These are phyloP conservation scores for Sporisorium exsertum DNA, from an alignment of 1,284 basidiomycete genomes.

Conservation along the genomic window DNA sequence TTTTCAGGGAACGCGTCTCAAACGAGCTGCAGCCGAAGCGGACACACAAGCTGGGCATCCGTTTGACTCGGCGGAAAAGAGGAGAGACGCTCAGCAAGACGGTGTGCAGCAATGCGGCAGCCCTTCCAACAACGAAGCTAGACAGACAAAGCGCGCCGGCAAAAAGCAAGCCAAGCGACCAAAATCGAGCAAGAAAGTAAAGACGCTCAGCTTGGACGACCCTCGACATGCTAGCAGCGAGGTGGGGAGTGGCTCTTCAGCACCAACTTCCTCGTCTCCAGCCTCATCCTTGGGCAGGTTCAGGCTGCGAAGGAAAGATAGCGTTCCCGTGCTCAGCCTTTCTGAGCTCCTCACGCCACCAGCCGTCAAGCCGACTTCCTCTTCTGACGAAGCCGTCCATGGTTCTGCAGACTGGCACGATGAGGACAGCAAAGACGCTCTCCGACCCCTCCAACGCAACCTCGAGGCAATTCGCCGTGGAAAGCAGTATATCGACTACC, in stretches of 20 bases:
- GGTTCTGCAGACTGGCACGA: slow-evolving; percentile 8
- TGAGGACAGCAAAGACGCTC: not conserved
- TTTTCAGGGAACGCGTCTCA: not conserved
- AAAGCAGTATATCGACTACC: not conserved
- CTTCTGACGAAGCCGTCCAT: slow-evolving; percentile 6
- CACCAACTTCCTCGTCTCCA: slow-evolving; percentile 11
- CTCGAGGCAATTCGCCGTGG: not conserved
- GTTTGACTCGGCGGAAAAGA: not conserved
- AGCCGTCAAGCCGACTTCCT: not conserved
- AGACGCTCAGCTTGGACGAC: not conserved
- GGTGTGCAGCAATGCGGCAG: not conserved
- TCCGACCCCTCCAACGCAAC: not conserved
- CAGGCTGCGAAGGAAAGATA: slow-evolving; percentile 24
- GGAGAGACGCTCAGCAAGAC: not conserved
- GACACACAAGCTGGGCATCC: not conserved
- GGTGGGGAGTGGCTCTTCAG: not conserved
- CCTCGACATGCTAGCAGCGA: slow-evolving; percentile 9
- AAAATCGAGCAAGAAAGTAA: not conserved
- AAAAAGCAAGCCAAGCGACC: not conserved
- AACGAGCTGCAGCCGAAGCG: not conserved
- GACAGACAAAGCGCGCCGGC: not conserved
- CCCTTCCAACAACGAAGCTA: not conserved
- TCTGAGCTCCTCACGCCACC: slow-evolving; percentile 18
- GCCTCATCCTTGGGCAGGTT: slow-evolving; percentile 27
- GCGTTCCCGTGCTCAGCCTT: slow-evolving; percentile 19